Evolutionary conservation across 805 yeast genomes (phyloP), one percentile per base, ranked within the genome.

Genomic region (Lipomyces mesembrius): DNA sequence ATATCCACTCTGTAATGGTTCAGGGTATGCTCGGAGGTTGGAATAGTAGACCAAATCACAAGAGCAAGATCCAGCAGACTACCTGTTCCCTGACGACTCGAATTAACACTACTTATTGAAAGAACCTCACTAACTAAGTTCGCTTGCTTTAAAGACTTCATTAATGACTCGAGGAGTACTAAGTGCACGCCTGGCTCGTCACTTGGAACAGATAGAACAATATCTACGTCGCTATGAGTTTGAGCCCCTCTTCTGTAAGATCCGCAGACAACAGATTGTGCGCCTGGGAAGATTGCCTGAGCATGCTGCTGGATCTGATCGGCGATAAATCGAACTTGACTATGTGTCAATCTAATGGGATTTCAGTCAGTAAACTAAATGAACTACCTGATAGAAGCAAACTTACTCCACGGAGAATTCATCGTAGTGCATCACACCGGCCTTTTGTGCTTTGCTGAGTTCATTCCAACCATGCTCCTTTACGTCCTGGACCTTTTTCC

Each of bases 171-270:
- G 7, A 70, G 59, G 7, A 70, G 57, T n/a, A 25, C 56, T 25
- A 35, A 39, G 25, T 69, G 67, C 11, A 34, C 22, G 4, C 67
- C 63, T 8, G 65, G 51, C 14, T 32, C 29, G n/a, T 37, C 34
- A 17, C 53, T 59, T n/a, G 69, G 66, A 14, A 55, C 49, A 20
- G 67, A 22, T 1, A 70, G 52, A 8, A 70, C 62, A 32, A 70
- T 70, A 37, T 70, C 73, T 25, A 70, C 66, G 46, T 70, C 73
- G 9, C 65, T 32, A 7, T 49, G 57, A 7, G 29, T 56, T 2
- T 34, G 20, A 3, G 46, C 43, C n/a, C 73, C 73, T 9, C 73
- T 66, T 8, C 73, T 64, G 59, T 61, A 70, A 12, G 73, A 72
- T 9, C 73, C 73, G 37, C 68, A 62, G 11, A 70, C 39, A 5